phyloP scores from a whole-genome alignment of 2,329 filamentous ascomycete species.

The Aspergillus sp. region DNA sequence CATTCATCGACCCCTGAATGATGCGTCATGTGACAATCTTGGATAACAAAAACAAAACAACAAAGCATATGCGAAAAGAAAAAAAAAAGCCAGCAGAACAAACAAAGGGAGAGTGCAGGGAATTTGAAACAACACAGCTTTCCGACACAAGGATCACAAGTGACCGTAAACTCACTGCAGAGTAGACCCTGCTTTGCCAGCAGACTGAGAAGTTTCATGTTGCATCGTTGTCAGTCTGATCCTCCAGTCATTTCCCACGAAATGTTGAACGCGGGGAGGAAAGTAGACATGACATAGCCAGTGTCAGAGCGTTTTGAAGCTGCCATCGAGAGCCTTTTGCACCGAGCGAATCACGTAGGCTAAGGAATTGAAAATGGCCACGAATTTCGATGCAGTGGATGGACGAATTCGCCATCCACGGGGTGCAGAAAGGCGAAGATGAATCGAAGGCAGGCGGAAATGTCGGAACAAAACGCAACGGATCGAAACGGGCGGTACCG shows the following conservation, averaged over 20 bases:
- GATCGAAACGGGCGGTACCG: slow-evolving; percentile 32
- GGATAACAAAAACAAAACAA: slow-evolving; percentile 8
- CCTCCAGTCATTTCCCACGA: slow-evolving; percentile 18
- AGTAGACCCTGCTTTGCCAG: slow-evolving; percentile 15
- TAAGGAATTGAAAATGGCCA: slow-evolving; percentile 5
- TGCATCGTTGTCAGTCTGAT: slow-evolving; percentile 33
- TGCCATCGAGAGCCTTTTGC: slow-evolving; percentile 21
- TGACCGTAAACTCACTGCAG: slow-evolving; percentile 17
- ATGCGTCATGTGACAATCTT: slow-evolving; percentile 24
- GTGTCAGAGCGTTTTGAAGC: slow-evolving; percentile 31
- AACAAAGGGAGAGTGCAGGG: not conserved
- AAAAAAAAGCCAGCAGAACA: slow-evolving; percentile 12
- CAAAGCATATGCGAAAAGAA: slow-evolving; percentile 11
- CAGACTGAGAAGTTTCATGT: slow-evolving; percentile 25
- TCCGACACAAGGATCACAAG: slow-evolving; percentile 13
- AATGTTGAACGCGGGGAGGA: slow-evolving; percentile 14
- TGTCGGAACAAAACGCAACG: slow-evolving; percentile 20
- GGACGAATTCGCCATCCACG: not conserved
- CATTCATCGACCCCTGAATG: slow-evolving; percentile 21
- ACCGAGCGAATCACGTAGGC: slow-evolving; percentile 12
- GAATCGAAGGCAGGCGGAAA: slow-evolving; percentile 17
- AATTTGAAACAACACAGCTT: slow-evolving; percentile 8
- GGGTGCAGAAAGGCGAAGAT: slow-evolving; percentile 6
- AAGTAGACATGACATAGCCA: slow-evolving; percentile 35
- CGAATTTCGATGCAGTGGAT: slow-evolving; percentile 2